These are phyloP conservation scores for Colletotrichum gigasporum DNA, from an alignment of 2,329 filamentous ascomycete genomes.

Conservation along the genomic window DNA sequence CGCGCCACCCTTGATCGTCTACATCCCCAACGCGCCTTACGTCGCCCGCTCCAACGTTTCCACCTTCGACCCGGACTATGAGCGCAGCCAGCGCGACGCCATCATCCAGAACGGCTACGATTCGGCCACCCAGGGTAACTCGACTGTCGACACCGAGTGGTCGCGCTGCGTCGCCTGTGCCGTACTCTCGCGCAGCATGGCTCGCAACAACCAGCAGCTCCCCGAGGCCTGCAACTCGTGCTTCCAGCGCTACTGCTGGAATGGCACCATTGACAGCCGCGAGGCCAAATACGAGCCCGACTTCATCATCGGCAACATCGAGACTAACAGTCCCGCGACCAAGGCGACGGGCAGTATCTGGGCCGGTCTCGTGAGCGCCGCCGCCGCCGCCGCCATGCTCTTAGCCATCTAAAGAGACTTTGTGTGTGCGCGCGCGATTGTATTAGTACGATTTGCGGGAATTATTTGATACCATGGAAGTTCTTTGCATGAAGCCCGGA, in stretches of 20 bases:
- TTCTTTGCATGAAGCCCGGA: no score
- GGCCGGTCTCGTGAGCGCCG: constrained; percentile 16
- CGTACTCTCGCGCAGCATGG: constrained; percentile 79
- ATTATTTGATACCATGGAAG: neutral
- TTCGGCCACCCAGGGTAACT: constrained; percentile 84
- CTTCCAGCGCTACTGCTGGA: constrained; percentile 90
- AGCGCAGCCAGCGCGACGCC: constrained; percentile 72
- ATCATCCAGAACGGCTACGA: constrained; percentile 91
- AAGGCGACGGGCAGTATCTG: neutral
- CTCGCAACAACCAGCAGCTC: constrained; percentile 73
- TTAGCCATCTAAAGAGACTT: neutral
- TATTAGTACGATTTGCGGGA: neutral
- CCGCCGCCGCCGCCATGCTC: neutral
- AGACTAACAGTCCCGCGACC: constrained; percentile 24
- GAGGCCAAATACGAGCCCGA: constrained; percentile 41
- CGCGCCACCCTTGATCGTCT: constrained; percentile 79
- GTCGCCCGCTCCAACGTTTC: constrained; percentile 79
- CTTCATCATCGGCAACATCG: constrained; percentile 38
- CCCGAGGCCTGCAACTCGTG: constrained; percentile 80
- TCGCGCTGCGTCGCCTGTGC: constrained; percentile 88
- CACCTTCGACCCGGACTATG: constrained; percentile 77
- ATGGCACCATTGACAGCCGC: constrained; percentile 67
- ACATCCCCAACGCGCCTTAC: constrained; percentile 88
- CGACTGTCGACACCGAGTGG: constrained; percentile 79
- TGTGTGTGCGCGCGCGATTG: neutral